Conservation (phyloP, 176 grass and related monocot species). For the Avena atlantica region DNA sequence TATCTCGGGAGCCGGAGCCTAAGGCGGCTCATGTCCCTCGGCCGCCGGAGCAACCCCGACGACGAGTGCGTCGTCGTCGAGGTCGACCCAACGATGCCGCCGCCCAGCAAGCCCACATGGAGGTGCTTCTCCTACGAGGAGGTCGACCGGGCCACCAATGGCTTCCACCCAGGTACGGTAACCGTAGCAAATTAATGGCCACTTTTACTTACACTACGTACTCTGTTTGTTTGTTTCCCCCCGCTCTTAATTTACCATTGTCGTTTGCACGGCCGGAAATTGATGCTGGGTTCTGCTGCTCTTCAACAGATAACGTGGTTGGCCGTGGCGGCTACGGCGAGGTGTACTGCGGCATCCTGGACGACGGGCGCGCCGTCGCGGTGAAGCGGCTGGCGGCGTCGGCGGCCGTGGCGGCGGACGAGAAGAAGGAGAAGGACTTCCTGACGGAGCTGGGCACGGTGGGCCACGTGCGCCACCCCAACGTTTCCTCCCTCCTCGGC, state of each 20-base stretch:
- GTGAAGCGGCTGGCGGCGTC: constrained; percentile 70
- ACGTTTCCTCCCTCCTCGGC: constrained; percentile 75
- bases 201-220: no score
- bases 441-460: constrained; percentile 90
- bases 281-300: neutral
- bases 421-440: constrained; percentile 93
- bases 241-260: neutral
- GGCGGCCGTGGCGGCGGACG: constrained; percentile 61
- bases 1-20: constrained; percentile 74
- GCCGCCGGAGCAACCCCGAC: constrained; percentile 52
- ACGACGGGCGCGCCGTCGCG: constrained; percentile 64
- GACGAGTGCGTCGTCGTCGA: constrained; percentile 38
- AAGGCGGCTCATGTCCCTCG: constrained; percentile 66
- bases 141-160: constrained; percentile 62
- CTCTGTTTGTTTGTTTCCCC: neutral
- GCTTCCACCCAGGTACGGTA: constrained; percentile 72
- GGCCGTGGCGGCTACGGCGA: constrained; percentile 86
- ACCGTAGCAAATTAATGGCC: neutral
- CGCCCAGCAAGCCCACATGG: constrained; percentile 58
- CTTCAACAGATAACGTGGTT: constrained; percentile 68
- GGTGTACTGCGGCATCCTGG: constrained; percentile 79
- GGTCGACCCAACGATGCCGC: neutral
- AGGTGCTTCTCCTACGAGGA: constrained; percentile 80
- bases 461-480: constrained; percentile 81
- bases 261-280: neutral